Evolutionary conservation across 2,329 filamentous ascomycete genomes (phyloP), one percentile per base, ranked within the genome.

Genomic region (Decorospora gaudefroyi): DNA sequence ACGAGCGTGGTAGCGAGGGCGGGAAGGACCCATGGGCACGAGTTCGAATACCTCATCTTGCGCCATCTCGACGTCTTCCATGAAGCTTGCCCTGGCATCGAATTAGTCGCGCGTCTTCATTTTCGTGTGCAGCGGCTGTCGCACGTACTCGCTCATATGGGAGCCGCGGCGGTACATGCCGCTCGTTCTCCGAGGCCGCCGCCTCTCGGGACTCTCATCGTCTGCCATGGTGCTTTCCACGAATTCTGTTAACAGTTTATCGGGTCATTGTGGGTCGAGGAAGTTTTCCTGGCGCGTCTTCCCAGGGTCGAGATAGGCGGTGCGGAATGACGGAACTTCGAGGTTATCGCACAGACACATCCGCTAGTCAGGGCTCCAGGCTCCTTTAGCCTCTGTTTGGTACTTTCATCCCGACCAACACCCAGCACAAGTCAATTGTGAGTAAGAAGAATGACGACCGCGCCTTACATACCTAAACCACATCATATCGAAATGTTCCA

Each of bases 41-140:
- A 69, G 63, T 57, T 69, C 62, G 53, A 58, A 61, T 65, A 93
- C 88, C 81, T 97, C 92, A 68, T 96, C 89, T 37, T 95, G 90
- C 13, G 93, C 92, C 93, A 99, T 97, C 69, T 96, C 92, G n/a
- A 97, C 91, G 71, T 96, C 90, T 57, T 90, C 90, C 59, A 96
- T 86, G 58, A 96, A 85, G 72, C 89, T 95, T 23, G 50, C 57
- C 42, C 52, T 60, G 37, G 6, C 2, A 22, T 13, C 32, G 9
- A 34, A 59, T 53, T 30, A 49, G 44, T 49, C 44, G 43, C 38
- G 28, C 31, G n/a, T 22, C 42, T 16, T 23, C 21, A 6, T n/a
- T n/a, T n/a, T n/a, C 5, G 18, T 28, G 16, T 13, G 19, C 18
- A 22, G 34, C 15, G 30, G 25, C 31, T 10, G 42, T 42, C 27